These are phyloP conservation scores for Aspergillus chevalieri DNA, from an alignment of 2,329 filamentous ascomycete genomes.

Conservation along the genomic window DNA sequence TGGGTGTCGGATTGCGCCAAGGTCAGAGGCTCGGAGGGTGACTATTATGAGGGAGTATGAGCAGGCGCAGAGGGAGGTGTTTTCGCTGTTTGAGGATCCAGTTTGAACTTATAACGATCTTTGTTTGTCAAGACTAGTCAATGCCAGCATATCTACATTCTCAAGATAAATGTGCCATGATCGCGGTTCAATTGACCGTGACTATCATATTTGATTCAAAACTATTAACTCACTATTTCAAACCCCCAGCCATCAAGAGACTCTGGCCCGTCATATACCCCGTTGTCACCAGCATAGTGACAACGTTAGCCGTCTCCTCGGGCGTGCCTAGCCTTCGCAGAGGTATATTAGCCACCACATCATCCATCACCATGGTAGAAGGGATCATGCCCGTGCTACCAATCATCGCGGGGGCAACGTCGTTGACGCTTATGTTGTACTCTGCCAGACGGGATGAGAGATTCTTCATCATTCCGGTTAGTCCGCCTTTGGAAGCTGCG, in stretches of 20 bases:
- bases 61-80: slow-evolving; percentile 19
- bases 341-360: slow-evolving; percentile 55
- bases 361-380: slow-evolving; percentile 51
- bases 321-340: slow-evolving; percentile 53
- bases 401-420: slow-evolving; percentile 65
- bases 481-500: slow-evolving; percentile 56
- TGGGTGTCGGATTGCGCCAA: slow-evolving; percentile 22
- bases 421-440: slow-evolving; percentile 60
- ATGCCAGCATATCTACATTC: too few relatives aligned
- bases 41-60: slow-evolving; percentile 28
- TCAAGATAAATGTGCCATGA: too few relatives aligned
- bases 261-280: slow-evolving; percentile 57
- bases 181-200: too few relatives aligned
- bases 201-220: too few relatives aligned
- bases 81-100: slow-evolving; percentile 13
- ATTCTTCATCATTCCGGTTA: slow-evolving; percentile 62
- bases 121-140: neutral
- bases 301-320: slow-evolving; percentile 55
- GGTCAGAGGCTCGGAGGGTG: slow-evolving; percentile 24
- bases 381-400: slow-evolving; percentile 60
- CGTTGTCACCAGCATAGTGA: slow-evolving; percentile 55
- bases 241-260: slow-evolving; percentile 47
- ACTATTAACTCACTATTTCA: slow-evolving; percentile 34
- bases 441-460: slow-evolving; percentile 54
- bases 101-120: neutral